Percentiles rank a stretch among this genome's conserved stretches.
Evolutionary conservation across 169 alveolate genomes (phyloP).

Genomic region (Plasmodium knowlesi): DNA sequence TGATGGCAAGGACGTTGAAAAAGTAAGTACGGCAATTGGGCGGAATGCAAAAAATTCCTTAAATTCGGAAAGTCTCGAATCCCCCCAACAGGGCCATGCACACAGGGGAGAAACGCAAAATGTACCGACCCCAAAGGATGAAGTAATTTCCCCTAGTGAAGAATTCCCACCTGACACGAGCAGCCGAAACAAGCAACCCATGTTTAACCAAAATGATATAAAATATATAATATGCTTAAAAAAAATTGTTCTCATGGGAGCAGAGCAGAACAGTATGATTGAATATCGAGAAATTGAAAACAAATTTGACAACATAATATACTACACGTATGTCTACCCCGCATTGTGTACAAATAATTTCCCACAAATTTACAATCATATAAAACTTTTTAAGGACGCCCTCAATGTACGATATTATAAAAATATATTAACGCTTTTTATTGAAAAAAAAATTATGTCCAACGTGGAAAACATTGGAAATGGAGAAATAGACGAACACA

Average conservation of each 20-base stretch:
- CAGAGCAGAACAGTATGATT: slow-evolving; percentile 18
- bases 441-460: slow-evolving; percentile 26
- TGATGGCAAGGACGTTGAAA: neutral
- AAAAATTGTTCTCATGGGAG: slow-evolving; percentile 57
- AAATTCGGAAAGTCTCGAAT: neutral
- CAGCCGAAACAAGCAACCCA: neutral
- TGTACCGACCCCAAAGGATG: neutral
- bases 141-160: neutral
- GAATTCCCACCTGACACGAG: neutral
- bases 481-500: slow-evolving; percentile 1
- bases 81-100: neutral
- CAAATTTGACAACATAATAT: slow-evolving; percentile 53
- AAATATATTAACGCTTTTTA: slow-evolving; percentile 49
- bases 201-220: slow-evolving; percentile 26
- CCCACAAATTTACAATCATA: slow-evolving; percentile 9
- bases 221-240: slow-evolving; percentile 45
- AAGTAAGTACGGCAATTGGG: neutral
- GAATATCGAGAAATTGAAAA: slow-evolving; percentile 21
- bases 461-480: slow-evolving; percentile 5
- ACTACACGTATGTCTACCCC: slow-evolving; percentile 18
- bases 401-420: slow-evolving; percentile 32
- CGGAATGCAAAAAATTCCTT: neutral
- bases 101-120: neutral
- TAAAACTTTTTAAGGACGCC: slow-evolving; percentile 44
- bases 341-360: neutral